Evolutionary conservation across 306 rosid species (phyloP).

Genomic region (Vigna unguiculata): DNA sequence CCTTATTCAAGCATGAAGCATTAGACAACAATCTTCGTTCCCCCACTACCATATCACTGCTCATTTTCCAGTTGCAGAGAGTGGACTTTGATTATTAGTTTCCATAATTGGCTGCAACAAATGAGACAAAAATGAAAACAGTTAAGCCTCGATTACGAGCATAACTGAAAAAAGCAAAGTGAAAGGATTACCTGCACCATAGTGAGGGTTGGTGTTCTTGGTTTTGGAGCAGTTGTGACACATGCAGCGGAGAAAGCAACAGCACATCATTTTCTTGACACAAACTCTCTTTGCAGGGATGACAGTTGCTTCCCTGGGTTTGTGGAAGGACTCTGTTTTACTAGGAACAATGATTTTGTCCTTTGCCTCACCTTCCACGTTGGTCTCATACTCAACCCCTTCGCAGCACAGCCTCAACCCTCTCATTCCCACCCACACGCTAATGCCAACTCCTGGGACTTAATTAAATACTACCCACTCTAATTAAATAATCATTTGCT

Average conservation of each 20-base stretch:
- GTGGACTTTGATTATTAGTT: not conserved
- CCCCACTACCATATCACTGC: not conserved
- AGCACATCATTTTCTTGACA: slow-evolving; percentile 50
- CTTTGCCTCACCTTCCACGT: slow-evolving; percentile 4
- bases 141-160: not conserved
- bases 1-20: slow-evolving; percentile 26
- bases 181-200: slow-evolving; percentile 13
- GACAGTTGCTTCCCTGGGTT: slow-evolving; percentile 44
- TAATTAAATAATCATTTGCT: not conserved
- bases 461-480: not conserved
- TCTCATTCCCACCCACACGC: slow-evolving; percentile 10
- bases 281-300: slow-evolving; percentile 53
- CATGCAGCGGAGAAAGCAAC: slow-evolving; percentile 17
- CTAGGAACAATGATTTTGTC: not conserved
- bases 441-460: not conserved
- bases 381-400: not conserved
- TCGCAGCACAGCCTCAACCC: slow-evolving; percentile 30
- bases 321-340: not conserved
- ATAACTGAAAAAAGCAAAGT: not conserved
- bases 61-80: slow-evolving; percentile 5
- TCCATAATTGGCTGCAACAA: slow-evolving; percentile 20
- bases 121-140: not conserved
- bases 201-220: not conserved
- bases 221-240: slow-evolving; percentile 15
- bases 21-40: not conserved